phyloP scores from a whole-genome alignment of 2,329 filamentous ascomycete species.

The Botrytis pseudocinerea region DNA sequence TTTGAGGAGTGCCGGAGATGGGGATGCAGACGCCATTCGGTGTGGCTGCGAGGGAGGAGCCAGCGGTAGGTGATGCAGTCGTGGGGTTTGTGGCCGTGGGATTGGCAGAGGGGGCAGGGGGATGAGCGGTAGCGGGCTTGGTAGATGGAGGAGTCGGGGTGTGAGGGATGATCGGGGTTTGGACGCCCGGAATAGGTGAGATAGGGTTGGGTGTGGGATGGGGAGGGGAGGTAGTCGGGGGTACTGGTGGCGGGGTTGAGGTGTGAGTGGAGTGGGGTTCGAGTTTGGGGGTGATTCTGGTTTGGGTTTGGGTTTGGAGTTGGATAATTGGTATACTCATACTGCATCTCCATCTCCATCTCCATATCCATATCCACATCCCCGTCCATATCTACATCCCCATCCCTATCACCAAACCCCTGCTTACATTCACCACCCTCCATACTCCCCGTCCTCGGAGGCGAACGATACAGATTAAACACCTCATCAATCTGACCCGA shows the following conservation, averaged over 20 bases:
- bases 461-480: neutral
- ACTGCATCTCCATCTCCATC: neutral
- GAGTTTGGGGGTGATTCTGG: no score
- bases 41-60: neutral
- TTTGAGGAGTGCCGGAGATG: neutral
- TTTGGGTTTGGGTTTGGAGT: neutral
- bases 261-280: neutral
- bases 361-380: neutral
- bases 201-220: neutral
- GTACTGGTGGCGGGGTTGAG: neutral
- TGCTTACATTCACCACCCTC: no score
- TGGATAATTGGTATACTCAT: neutral
- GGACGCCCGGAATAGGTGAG: neutral
- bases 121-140: neutral
- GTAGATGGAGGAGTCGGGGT: slow-evolving; percentile 3
- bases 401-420: no score
- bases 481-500: neutral
- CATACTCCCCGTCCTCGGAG: neutral
- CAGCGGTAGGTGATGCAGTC: neutral
- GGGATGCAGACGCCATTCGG: neutral
- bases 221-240: neutral
- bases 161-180: neutral
- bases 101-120: neutral
- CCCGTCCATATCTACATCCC: no score
- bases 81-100: neutral